Conservation (phyloP, 2,329 filamentous ascomycete genomes). For the Uncinocarpus reesii region DNA sequence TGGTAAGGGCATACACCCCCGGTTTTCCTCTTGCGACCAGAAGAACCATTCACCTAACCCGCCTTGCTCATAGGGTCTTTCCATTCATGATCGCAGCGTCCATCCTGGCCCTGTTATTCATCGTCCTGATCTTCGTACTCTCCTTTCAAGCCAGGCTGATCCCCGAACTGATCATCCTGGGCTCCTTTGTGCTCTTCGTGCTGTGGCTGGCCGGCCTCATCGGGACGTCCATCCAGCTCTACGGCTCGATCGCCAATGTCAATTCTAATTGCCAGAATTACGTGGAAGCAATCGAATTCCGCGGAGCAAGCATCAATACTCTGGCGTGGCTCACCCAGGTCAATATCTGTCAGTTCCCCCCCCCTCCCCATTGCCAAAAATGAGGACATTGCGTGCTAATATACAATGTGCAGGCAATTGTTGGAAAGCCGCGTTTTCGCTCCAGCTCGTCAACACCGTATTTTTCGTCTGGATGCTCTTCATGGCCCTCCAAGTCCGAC, state of each 20-base stretch:
- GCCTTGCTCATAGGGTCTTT: slow-evolving; percentile 45
- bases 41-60: slow-evolving; percentile 7
- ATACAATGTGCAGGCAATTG: slow-evolving; percentile 39
- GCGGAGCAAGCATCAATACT: slow-evolving; percentile 45
- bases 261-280: slow-evolving; percentile 50
- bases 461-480: slow-evolving; percentile 59
- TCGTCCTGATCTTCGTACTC: slow-evolving; percentile 48
- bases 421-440: slow-evolving; percentile 54
- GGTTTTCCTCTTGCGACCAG: slow-evolving; percentile 13
- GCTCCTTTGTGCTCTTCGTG: slow-evolving; percentile 52
- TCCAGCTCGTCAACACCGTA: slow-evolving; percentile 53
- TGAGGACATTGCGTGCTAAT: neutral
- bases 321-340: slow-evolving; percentile 53
- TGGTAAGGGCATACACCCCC: slow-evolving; percentile 43
- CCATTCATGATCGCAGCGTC: slow-evolving; percentile 53
- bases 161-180: slow-evolving; percentile 49
- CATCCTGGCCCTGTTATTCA: slow-evolving; percentile 48
- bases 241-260: slow-evolving; percentile 46
- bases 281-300: slow-evolving; percentile 39
- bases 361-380: neutral
- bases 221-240: slow-evolving; percentile 53
- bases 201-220: slow-evolving; percentile 53
- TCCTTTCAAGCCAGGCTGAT: slow-evolving; percentile 47
- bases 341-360: slow-evolving; percentile 46
- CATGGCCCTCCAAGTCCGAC: slow-evolving; percentile 49